phyloP scores from a whole-genome alignment of 768 basidiomycete species.

The Lentinula detonsa region DNA sequence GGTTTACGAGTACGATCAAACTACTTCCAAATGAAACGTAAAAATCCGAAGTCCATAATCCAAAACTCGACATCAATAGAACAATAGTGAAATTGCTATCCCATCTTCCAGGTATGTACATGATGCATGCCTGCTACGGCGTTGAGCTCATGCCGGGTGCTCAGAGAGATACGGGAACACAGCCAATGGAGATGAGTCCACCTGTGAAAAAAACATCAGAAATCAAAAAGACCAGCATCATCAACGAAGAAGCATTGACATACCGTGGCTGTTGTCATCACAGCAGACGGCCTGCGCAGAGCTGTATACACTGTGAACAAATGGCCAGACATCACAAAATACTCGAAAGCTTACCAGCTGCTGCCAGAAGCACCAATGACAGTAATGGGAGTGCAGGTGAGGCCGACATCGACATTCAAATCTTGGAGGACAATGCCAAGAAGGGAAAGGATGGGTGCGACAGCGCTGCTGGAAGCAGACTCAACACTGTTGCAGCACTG shows the following conservation, averaged over 20 bases:
- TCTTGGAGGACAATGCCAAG: conserved; percentile 46
- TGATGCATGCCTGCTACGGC: no score
- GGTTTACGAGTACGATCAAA: no score
- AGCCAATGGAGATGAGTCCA: conserved; percentile 3
- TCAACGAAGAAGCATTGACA: not conserved
- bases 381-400: conserved; percentile 5
- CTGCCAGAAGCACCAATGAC: not conserved
- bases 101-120: no score
- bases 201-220: not conserved
- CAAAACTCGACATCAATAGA: no score
- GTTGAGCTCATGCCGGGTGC: not conserved
- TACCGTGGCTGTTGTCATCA: conserved; percentile 2
- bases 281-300: conserved; percentile 1
- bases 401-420: not conserved
- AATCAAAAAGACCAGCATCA: not conserved
- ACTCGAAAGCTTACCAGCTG: not conserved
- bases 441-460: conserved; percentile 7
- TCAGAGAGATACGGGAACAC: not conserved
- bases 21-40: no score
- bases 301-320: not conserved
- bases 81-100: no score
- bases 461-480: conserved; percentile 4
- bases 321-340: not conserved
- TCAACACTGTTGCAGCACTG: not conserved
- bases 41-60: no score